A percentile compares a stretch with the other conserved stretches of the same genome.
phyloP scores from a whole-genome alignment of 768 basidiomycete species.

The Infundibulicybe gibba region DNA sequence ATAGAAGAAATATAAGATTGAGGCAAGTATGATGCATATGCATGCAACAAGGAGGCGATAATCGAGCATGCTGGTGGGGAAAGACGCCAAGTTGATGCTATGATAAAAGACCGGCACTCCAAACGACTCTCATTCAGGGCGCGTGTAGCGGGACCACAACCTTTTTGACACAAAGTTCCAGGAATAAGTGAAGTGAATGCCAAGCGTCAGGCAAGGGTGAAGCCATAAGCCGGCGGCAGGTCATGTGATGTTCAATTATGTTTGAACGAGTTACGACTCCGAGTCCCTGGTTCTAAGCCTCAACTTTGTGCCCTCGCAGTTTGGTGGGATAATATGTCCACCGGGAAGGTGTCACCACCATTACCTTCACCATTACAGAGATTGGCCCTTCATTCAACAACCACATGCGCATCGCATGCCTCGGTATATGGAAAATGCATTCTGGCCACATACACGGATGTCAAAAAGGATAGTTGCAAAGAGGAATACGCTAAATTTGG shows the following conservation, averaged over 20 bases:
- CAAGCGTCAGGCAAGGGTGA: too few relatives aligned
- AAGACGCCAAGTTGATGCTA: too few relatives aligned
- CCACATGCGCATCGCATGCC: constrained; percentile 71
- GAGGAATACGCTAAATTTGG: constrained; percentile 84
- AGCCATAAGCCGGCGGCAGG: constrained; percentile 16
- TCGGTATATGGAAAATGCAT: constrained; percentile 87
- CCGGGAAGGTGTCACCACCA: too few relatives aligned
- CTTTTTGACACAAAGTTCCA: background rate
- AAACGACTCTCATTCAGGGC: too few relatives aligned
- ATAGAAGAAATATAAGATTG: constrained; percentile 83
- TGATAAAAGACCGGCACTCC: too few relatives aligned
- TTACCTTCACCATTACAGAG: constrained; percentile 45
- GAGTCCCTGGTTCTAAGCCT: too few relatives aligned
- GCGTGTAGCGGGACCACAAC: too few relatives aligned
- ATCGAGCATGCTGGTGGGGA: constrained; percentile 43
- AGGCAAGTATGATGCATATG: constrained; percentile 48
- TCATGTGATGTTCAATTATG: too few relatives aligned
- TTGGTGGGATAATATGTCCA: too few relatives aligned
- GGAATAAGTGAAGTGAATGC: background rate
- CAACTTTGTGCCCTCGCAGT: too few relatives aligned
- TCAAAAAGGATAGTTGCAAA: constrained; percentile 78
- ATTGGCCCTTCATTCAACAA: constrained; percentile 68
- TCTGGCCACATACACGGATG: constrained; percentile 76
- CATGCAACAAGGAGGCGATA: constrained; percentile 60
- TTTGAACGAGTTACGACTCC: too few relatives aligned